Evolutionary conservation across 371 early-diverging fungal species (phyloP), one percentile per base, ranked within the genome.

Genomic region (Apophysomyces ossiformis): DNA sequence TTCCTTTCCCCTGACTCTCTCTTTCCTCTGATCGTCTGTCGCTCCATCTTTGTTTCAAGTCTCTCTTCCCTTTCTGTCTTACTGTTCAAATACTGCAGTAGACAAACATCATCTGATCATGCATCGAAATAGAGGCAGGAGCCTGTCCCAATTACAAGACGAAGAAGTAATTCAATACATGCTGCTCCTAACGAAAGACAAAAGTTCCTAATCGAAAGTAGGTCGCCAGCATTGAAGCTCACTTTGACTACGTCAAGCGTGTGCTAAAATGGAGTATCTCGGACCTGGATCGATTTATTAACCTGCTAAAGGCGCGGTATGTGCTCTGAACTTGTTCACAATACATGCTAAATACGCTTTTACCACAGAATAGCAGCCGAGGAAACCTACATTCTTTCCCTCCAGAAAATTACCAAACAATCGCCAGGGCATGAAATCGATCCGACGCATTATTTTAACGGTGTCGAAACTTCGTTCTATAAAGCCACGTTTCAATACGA

Each of bases 241-340:
- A 82, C 35, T 64, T 69, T 21, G 76, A 78, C 11, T 71, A 73
- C 69, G 70, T 79, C 7, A 79, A 76, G 45, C 69, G 71, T 50
- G 70, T 79, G 12, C 63, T 77, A 35, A 79, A 79, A 64, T 79
- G 79, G 79, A 79, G 69, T 39, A 78, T 82, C 21, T 36, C 61
- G 6, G 83, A 82, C 35, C 67, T 79, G n/a, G 80, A 82, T 4
- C 70, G 70, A 11, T 77, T 82, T 46, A 76, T 73, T 21, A 54
- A n/a, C 21, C 62, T 79, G 5, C 50, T 82, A 32, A 75, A 67
- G 50, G 70, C 73, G 38, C 76, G 83, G 83, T 82, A 77, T 16
- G 16, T 35, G 2, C 4, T 32, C 45, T 4, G 4, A 35, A 13
- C n/a, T 26, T 13, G 37, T n/a, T 45, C 47, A 43, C 4, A 38